These are phyloP conservation scores for Arabidopsis hybrid DNA, from an alignment of 441 rosid genomes.

Conservation along the genomic window DNA sequence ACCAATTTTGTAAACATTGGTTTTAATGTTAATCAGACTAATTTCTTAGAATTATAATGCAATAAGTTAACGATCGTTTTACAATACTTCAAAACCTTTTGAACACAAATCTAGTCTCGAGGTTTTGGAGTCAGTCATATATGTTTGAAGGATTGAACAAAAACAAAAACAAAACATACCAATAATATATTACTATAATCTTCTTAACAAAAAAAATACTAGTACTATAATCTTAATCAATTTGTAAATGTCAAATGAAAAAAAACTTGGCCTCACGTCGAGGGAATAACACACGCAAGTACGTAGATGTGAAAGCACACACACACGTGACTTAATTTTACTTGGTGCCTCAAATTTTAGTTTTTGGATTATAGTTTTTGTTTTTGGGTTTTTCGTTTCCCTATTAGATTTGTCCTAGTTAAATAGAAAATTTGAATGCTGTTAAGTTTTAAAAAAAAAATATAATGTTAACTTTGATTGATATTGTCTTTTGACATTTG, in stretches of 20 bases:
- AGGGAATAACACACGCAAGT: not conserved
- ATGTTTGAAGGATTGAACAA: not conserved
- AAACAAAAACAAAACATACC: not conserved
- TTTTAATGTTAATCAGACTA: no score
- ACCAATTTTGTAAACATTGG: no score
- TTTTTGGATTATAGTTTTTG: not conserved
- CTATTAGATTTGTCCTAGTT: no score
- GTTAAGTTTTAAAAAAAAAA: no score
- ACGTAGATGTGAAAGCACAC: not conserved
- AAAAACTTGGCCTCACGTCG: constrained; percentile 39
- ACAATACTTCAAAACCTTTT: not conserved
- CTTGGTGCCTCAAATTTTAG: no score
- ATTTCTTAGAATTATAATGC: no score
- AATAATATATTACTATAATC: not conserved
- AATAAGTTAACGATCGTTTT: not conserved
- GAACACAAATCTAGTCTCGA: not conserved
- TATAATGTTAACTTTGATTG: no score
- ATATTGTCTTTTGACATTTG: no score
- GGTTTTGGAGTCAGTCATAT: no score
- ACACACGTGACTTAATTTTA: not conserved
- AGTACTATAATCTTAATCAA: not conserved
- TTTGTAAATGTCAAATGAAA: not conserved
- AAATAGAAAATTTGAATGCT: not conserved
- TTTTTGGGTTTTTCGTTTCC: no score
- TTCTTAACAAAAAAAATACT: no score